Evolutionary conservation across 108 stramenopile species (phyloP).

Genomic region (Cafeteria roenbergensis): DNA sequence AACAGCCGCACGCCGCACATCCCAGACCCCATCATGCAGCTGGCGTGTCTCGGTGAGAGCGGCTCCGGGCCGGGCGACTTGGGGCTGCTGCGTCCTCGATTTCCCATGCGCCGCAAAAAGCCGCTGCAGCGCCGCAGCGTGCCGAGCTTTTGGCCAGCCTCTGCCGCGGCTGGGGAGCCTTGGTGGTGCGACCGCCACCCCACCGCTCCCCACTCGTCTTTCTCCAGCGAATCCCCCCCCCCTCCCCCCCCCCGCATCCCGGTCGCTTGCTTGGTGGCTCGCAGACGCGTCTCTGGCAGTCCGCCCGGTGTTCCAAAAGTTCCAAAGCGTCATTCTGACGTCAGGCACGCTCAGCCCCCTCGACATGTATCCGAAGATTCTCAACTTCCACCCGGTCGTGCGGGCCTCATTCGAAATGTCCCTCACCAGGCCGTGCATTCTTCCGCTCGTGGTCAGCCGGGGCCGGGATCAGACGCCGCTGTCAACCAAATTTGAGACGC

Average conservation of each 20-base stretch:
- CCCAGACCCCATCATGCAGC: conserved; percentile 37
- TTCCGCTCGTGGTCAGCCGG: conserved; percentile 82
- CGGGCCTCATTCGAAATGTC: conserved; percentile 87
- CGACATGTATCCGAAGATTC: conserved; percentile 91
- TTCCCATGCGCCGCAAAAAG: too few species aligned
- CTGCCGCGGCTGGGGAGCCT: too few species aligned
- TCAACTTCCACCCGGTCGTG: conserved; percentile 87
- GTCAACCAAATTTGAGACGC: conserved; percentile 67
- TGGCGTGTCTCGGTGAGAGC: conserved; percentile 55
- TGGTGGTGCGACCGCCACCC: conserved; percentile 1
- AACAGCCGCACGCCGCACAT: conserved; percentile 9
- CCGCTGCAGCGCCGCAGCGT: too few species aligned
- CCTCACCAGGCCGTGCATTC: conserved; percentile 89
- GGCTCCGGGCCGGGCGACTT: too few species aligned
- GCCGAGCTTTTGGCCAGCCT: too few species aligned
- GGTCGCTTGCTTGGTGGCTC: conserved; percentile 61
- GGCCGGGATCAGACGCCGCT: conserved; percentile 69
- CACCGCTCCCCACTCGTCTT: too few species aligned
- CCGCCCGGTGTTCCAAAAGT: conserved; percentile 87
- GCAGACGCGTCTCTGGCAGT: conserved; percentile 89
- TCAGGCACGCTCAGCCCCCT: conserved; percentile 93
- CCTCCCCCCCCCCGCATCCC: conserved; percentile 39
- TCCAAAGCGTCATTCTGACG: conserved; percentile 85
- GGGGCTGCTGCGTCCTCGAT: too few species aligned
- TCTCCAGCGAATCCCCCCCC: not conserved